Base-by-base conservation (phyloP, 2,329 filamentous ascomycete genomes). In the Geosmithia flava region DNA sequence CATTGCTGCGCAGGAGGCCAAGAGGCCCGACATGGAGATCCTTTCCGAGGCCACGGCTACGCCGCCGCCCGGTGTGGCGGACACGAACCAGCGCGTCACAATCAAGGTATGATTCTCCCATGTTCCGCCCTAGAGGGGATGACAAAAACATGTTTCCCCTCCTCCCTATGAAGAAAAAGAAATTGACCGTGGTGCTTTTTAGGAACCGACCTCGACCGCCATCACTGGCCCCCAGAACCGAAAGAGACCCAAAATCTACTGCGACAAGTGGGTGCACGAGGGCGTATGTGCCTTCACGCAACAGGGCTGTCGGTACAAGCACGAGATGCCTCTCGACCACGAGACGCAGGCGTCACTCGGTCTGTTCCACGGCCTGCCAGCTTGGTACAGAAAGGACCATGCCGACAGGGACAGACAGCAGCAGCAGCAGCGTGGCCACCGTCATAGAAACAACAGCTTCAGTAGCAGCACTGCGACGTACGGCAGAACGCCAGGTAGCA, bases 251-350 rank as follows among this genome's bases (percentile, higher is more conserved):
- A 95, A 95, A 61, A 69, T 84, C 20, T 95, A 85, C 63, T 95
- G 89, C 65, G 87, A 88, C 50, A 87, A 91, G 63, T 96, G 89
- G 89, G 83, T 95, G 48, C 82, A 87, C 56, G 83, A 85, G 50
- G 89, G 88, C 19, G 80, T 86, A 42, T 96, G 90, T 61, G 85
- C 85, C 52, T 96, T 87, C 62, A 81, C 77, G 3, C 87, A 94
- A 61, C 83, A 90, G 58, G 89, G 90, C 0, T 95, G 90, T 68
- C 80, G 83, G 54, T 95, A 81, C 70, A 91, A 89, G 67, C 90
- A 95, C 62, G 86, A 93, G 61, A 95, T 95, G 85, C 90, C 90
- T 0, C 64, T 68, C 23, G 80, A 89, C 53, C 71, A 71, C 46
- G 68, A 71, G 0, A 85, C 80, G 1, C 78, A 94, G 55, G 68